phyloP scores from a whole-genome alignment of 148 eudicot genomes.

The Rhododendron simsii region DNA sequence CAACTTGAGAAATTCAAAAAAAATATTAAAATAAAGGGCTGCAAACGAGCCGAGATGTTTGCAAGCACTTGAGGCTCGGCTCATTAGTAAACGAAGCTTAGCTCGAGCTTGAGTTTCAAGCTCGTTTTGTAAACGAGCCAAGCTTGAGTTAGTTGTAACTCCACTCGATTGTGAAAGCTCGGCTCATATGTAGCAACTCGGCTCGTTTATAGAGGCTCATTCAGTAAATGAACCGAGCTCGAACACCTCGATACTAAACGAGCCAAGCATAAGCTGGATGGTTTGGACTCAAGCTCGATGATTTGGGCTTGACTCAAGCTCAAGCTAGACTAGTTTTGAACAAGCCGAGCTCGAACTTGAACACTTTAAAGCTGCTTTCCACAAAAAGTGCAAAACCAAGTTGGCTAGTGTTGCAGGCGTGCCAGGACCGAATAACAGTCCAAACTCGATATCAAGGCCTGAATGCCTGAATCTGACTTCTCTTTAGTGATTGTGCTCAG shows the following conservation, averaged over 20 bases:
- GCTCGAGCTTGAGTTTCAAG: neutral
- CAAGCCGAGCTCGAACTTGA: neutral
- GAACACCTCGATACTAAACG: neutral
- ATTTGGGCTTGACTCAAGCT: neutral
- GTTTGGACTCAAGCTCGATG: neutral
- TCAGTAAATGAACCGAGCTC: neutral
- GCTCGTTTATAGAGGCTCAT: neutral
- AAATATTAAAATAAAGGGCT: neutral
- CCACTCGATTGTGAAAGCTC: neutral
- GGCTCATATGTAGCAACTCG: neutral
- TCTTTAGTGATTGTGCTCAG: too few species aligned
- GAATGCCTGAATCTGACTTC: too few species aligned
- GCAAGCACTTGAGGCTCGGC: neutral
- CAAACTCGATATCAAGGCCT: too few species aligned
- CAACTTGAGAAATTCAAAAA: neutral
- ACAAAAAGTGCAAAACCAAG: too few species aligned
- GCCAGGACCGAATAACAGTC: too few species aligned
- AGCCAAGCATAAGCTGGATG: neutral
- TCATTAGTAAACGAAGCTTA: neutral
- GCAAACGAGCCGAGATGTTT: neutral
- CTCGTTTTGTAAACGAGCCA: neutral
- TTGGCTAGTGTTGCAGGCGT: too few species aligned
- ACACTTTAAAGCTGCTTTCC: neutral
- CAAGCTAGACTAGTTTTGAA: neutral
- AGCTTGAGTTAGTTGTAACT: neutral